Evolutionary conservation across 371 early-diverging fungal species (phyloP).

Genomic region (Rhizopus sp.): DNA sequence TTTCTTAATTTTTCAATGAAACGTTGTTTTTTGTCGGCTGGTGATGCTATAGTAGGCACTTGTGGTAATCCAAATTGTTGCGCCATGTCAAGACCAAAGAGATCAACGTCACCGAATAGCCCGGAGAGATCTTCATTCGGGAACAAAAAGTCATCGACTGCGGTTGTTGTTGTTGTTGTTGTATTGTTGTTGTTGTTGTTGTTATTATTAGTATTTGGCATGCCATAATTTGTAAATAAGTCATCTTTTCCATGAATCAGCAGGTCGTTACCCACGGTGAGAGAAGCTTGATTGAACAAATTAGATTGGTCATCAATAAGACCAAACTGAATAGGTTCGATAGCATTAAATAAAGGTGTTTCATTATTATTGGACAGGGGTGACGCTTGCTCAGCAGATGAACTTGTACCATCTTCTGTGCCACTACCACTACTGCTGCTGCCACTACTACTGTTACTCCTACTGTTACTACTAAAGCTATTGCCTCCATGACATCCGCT

Average conservation of each 20-base stretch:
- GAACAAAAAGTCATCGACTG: conserved; percentile 20
- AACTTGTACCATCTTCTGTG: conserved; percentile 16
- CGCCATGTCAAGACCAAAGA: conserved; percentile 23
- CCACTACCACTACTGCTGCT: conserved; percentile 22
- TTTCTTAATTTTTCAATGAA: conserved; percentile 15
- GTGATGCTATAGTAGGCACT: background rate
- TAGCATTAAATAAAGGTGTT: background rate
- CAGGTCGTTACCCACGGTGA: conserved; percentile 1
- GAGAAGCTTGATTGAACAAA: background rate
- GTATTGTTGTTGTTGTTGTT: background rate
- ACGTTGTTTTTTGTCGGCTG: conserved; percentile 12
- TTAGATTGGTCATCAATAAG: conserved; percentile 1
- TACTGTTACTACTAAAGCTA: no score
- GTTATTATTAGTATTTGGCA: conserved; percentile 7
- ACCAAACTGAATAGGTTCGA: conserved; percentile 23
- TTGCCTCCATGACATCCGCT: no score
- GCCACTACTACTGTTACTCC: conserved; percentile 21
- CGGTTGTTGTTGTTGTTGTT: background rate
- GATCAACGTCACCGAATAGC: conserved; percentile 32
- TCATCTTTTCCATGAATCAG: conserved; percentile 40
- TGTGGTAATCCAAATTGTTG: conserved; percentile 20
- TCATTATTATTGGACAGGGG: background rate
- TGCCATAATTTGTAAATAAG: conserved; percentile 31
- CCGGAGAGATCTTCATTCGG: conserved; percentile 28
- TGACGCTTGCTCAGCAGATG: conserved; percentile 8